Conservation (phyloP, 176 grass and related monocot genomes). For the Eremochloa ophiuroides region DNA sequence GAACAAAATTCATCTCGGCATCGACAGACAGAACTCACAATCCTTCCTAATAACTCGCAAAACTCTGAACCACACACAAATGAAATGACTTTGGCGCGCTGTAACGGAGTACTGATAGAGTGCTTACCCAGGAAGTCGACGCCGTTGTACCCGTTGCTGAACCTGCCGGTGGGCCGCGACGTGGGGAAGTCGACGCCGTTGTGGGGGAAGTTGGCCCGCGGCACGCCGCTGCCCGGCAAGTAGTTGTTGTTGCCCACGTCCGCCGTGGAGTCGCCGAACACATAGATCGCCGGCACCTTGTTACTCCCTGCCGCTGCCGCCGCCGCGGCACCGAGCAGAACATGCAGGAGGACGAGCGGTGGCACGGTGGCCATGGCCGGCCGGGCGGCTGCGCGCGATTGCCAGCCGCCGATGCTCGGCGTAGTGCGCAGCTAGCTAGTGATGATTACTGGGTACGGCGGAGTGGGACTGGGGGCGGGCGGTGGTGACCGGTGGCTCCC, state of each 20-base stretch:
- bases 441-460: neutral
- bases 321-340: neutral
- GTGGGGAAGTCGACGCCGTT: conserved; percentile 64
- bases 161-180: conserved; percentile 40
- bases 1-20: neutral
- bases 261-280: conserved; percentile 62
- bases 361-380: conserved; percentile 19
- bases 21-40: neutral
- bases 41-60: neutral
- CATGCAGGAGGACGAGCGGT: neutral
- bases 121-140: conserved; percentile 52
- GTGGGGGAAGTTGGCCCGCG: conserved; percentile 61
- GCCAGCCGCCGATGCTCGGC: neutral
- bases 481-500: neutral
- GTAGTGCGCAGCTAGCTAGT: neutral
- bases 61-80: neutral
- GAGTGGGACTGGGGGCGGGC: neutral
- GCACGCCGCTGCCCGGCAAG: conserved; percentile 36
- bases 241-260: conserved; percentile 70
- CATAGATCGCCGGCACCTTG: conserved; percentile 49
- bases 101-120: neutral
- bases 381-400: neutral
- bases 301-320: neutral
- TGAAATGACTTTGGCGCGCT: neutral
- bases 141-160: conserved; percentile 58